Base-by-base conservation (phyloP, 1,139 yeast species). In the Lodderomyces oxycetoniae region DNA sequence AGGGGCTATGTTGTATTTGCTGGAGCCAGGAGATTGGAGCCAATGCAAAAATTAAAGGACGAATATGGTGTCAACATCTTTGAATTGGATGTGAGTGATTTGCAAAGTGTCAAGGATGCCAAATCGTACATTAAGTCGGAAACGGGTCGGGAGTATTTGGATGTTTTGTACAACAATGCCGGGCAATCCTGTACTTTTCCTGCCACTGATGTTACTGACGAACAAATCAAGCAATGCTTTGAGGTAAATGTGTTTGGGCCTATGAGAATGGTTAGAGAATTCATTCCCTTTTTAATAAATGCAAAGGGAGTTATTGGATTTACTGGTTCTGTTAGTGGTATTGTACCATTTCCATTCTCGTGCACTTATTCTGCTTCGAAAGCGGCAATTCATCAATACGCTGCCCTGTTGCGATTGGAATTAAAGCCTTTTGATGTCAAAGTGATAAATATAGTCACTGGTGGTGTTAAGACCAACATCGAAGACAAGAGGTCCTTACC, bases 351-450 rank as follows among this genome's bases (percentile, higher is more conserved):
- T 59, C 94, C 93, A 11, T 83, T 79, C 55, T 76, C 82, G 1
- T 62, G 82, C 13, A 67, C 77, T 16, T 85, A 85, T 52, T 68
- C 79, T n/a, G 69, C 89, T 2, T 58, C 82, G 1, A 85, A 85
- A 50, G 87, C 89, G 2, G 91, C 91, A 1, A 71, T 84, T 36
- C 84, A 79, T 47, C 79, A 73, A 44, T 84, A 78, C 50, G 81
- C 84, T 1, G 68, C 75, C 32, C 69, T 71, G 3, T 61, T 83
- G 36, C 70, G 81, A 34, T 47, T 80, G 21, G 93, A 84, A 53
- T 52, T 84, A 67, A 74, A 72, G 49, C 86, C 89, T 2, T 81
- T 83, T 48, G 84, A 72, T 13, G 91, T 85, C 13, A 66, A 74
- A 35, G 93, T 85, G 2, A 59, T 71, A 12, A 55, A 61, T 36